phyloP scores from a whole-genome alignment of 768 basidiomycete species.

The Hortiboletus campestris region DNA sequence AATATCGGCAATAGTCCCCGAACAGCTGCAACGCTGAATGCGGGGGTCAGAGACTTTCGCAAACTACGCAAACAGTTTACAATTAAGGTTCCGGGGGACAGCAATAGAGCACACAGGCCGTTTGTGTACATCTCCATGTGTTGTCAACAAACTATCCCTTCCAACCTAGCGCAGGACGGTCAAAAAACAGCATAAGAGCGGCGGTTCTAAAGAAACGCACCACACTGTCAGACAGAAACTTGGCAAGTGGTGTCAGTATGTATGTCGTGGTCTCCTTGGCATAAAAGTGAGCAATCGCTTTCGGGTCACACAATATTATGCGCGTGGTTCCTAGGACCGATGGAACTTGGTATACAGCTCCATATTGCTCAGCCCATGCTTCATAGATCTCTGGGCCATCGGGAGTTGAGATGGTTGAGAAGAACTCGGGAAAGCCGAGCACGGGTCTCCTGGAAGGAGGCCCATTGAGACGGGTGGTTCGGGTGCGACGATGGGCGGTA shows the following conservation, averaged over 20 bases:
- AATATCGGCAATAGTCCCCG: constrained; percentile 23
- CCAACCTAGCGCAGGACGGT: constrained; percentile 6
- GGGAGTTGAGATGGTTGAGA: constrained; percentile 26
- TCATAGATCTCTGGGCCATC: constrained; percentile 41
- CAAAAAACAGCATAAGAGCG: not conserved
- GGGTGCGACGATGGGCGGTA: constrained; percentile 4
- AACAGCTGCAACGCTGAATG: constrained; percentile 19
- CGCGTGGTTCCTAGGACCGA: constrained; percentile 35
- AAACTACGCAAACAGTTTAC: constrained; percentile 19
- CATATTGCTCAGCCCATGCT: constrained; percentile 51
- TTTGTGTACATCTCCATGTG: constrained; percentile 20
- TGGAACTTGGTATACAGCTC: constrained; percentile 44
- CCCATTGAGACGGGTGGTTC: constrained; percentile 40
- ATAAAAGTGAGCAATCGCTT: constrained; percentile 52
- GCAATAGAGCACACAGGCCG: not conserved
- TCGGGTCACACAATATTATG: constrained; percentile 45
- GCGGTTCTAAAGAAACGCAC: constrained; percentile 13
- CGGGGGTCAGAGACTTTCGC: constrained; percentile 38
- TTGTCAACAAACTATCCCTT: constrained; percentile 10
- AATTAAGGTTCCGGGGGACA: not conserved
- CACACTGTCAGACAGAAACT: constrained; percentile 30
- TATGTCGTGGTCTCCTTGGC: constrained; percentile 48
- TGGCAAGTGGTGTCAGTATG: constrained; percentile 22
- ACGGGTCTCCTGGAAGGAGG: constrained; percentile 42
- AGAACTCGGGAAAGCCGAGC: constrained; percentile 38